phyloP scores from a whole-genome alignment of 805 yeast species.

The Kuraishia piskuri region DNA sequence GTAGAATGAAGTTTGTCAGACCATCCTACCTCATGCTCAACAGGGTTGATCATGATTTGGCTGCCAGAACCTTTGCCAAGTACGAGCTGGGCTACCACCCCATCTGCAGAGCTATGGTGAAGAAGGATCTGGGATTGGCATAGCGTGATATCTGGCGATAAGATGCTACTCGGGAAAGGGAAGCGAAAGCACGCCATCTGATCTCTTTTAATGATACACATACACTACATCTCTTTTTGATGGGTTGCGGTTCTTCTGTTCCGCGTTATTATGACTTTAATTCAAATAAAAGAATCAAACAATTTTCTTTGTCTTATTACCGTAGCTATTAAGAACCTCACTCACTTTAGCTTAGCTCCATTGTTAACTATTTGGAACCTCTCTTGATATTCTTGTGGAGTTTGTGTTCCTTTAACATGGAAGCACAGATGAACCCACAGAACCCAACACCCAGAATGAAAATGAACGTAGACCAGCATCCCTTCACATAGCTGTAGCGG shows the following conservation, averaged over 20 bases:
- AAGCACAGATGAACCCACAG: conserved; percentile 3
- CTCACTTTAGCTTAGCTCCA: no score
- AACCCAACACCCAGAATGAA: conserved; percentile 5
- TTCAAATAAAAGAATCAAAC: no score
- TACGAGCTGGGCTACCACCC: conserved; percentile 68
- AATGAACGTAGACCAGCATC: conserved; percentile 5
- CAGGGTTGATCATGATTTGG: conserved; percentile 55
- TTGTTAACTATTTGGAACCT: neutral
- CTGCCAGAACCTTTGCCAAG: conserved; percentile 54
- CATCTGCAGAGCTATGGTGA: conserved; percentile 74
- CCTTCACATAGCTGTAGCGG: conserved; percentile 6
- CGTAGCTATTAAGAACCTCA: no score
- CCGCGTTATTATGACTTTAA: neutral
- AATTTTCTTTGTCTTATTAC: no score
- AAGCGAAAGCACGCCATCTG: neutral
- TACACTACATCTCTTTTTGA: no score
- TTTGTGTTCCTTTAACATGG: conserved; percentile 7
- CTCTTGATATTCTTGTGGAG: conserved; percentile 6
- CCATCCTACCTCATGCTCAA: conserved; percentile 70
- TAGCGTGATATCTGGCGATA: no score
- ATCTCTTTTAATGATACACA: neutral
- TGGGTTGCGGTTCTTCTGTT: neutral
- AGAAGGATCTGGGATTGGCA: conserved; percentile 58
- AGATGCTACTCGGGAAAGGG: no score
- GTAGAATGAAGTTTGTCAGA: conserved; percentile 91